Percentiles rank a stretch among this genome's conserved stretches.
Conservation (phyloP, 2,329 filamentous ascomycete species). For the Curvularia verruculosa region DNA sequence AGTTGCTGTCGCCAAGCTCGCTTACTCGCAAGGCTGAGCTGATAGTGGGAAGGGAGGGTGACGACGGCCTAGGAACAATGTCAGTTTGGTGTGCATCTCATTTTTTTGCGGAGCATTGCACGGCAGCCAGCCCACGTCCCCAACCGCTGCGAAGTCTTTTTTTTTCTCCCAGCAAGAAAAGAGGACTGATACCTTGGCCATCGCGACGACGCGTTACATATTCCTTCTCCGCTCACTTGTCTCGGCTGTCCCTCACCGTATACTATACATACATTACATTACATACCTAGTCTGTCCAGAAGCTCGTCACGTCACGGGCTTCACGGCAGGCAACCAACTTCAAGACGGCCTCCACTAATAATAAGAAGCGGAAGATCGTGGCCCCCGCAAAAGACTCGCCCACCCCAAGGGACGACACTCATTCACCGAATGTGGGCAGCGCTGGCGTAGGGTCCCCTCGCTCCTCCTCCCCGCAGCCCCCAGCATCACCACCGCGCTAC, state of each 20-base stretch:
- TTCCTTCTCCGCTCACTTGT: constrained; percentile 5
- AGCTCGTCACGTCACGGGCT: constrained; percentile 45
- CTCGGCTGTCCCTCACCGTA: constrained; percentile 12
- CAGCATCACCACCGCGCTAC: constrained; percentile 54
- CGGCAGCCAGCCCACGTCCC: constrained; percentile 25
- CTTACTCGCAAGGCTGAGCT: constrained; percentile 28
- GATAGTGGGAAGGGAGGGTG: constrained; percentile 17
- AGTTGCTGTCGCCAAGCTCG: constrained; percentile 23
- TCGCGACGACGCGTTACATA: constrained; percentile 31
- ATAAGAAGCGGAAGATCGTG: constrained; percentile 57
- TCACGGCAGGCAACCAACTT: constrained; percentile 47
- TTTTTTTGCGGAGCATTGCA: constrained; percentile 32
- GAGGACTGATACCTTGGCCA: constrained; percentile 8
- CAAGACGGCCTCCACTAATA: constrained; percentile 53
- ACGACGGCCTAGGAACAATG: constrained; percentile 21
- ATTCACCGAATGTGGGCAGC: constrained; percentile 43
- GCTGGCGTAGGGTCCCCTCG: constrained; percentile 42
- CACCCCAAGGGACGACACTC: constrained; percentile 15
- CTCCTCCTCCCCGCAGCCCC: constrained; percentile 49
- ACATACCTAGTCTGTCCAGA: constrained; percentile 36
- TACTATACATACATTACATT: not conserved
- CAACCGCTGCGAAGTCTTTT: constrained; percentile 17
- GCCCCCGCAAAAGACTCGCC: constrained; percentile 33
- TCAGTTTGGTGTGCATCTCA: constrained; percentile 29
- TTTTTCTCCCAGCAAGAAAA: constrained; percentile 10